These are phyloP conservation scores for Boletus fagicola DNA, from an alignment of 768 basidiomycete genomes.

Conservation along the genomic window DNA sequence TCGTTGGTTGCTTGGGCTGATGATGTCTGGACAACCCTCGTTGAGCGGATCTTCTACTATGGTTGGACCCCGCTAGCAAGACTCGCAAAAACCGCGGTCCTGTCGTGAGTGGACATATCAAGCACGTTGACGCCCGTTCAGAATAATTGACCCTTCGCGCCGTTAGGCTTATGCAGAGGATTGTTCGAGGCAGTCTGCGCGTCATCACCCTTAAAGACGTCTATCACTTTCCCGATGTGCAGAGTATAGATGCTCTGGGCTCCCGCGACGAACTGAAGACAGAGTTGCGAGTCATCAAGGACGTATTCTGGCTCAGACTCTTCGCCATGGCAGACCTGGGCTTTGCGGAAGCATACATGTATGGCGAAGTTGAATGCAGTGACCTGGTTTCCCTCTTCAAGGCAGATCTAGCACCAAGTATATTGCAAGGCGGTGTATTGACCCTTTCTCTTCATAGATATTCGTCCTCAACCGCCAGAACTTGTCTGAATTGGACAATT, in stretches of 20 bases:
- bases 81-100: not conserved
- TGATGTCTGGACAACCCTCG: slow-evolving; percentile 37
- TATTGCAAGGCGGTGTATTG: not conserved
- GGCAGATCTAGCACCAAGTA: not conserved
- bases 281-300: not conserved
- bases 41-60: slow-evolving; percentile 32
- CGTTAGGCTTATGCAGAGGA: not conserved
- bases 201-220: not conserved
- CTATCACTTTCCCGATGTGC: not conserved
- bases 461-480: no score
- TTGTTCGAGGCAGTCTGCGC: not conserved
- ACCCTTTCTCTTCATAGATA: no score
- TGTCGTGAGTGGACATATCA: not conserved
- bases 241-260: not conserved
- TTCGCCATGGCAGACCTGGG: not conserved
- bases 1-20: not conserved
- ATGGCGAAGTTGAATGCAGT: not conserved
- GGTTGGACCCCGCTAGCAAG: not conserved
- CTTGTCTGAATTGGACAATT: no score
- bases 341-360: not conserved
- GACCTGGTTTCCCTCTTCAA: not conserved
- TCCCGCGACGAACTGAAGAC: not conserved
- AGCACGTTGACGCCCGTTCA: not conserved
- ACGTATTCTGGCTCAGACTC: not conserved
- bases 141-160: not conserved